Evolutionary conservation across 805 yeast genomes (phyloP).

Genomic region (Cyberlindnera nakhonratchasimensis): DNA sequence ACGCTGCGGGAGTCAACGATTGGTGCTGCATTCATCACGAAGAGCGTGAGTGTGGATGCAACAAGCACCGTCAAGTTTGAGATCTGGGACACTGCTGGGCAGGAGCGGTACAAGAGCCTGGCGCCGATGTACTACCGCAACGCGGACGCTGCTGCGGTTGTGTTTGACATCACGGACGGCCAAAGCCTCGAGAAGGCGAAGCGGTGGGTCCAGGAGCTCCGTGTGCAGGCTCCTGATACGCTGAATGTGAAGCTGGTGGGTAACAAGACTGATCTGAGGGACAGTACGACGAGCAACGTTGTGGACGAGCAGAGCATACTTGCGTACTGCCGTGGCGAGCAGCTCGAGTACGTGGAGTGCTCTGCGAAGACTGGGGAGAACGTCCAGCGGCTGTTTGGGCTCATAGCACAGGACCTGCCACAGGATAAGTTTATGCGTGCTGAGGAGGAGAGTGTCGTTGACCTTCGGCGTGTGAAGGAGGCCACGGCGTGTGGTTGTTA

Average conservation of each 20-base stretch:
- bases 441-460: conserved; percentile 26
- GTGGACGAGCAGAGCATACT: conserved; percentile 23
- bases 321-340: conserved; percentile 22
- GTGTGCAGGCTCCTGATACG: conserved; percentile 70
- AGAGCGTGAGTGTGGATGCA: conserved; percentile 51
- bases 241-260: conserved; percentile 86
- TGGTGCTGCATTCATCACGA: conserved; percentile 97
- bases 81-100: conserved; percentile 92
- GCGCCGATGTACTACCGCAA: conserved; percentile 85
- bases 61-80: conserved; percentile 44
- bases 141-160: conserved; percentile 80
- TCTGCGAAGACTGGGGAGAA: conserved; percentile 67
- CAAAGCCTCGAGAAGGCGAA: conserved; percentile 76
- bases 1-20: conserved; percentile 84
- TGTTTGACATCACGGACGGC: conserved; percentile 73
- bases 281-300: conserved; percentile 15
- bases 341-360: conserved; percentile 24
- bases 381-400: conserved; percentile 41
- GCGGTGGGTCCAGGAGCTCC: conserved; percentile 88
- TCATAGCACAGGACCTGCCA: conserved; percentile 47
- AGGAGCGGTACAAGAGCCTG: conserved; percentile 75
- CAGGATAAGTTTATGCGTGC: conserved; percentile 24
- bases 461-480: too few relatives aligned
- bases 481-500: conserved; percentile 8
- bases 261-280: conserved; percentile 67